A percentile compares a stretch with the other conserved stretches of the same genome.
These are phyloP conservation scores for Corrigiola litoralis DNA, from an alignment of 179 eudicot genomes.

Conservation along the genomic window DNA sequence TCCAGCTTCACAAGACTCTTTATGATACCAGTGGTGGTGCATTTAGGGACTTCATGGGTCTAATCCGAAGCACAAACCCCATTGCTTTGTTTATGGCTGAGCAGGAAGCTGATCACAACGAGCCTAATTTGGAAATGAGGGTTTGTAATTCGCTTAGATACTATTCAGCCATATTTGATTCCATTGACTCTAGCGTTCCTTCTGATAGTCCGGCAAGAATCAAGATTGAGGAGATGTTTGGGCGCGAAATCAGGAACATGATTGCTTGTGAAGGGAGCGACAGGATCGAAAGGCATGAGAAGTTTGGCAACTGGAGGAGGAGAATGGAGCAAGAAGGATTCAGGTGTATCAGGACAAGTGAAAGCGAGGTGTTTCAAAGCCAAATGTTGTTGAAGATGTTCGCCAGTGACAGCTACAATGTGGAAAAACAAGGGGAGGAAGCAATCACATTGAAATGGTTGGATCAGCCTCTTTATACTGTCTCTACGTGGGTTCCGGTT, in stretches of 20 bases:
- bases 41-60: constrained; percentile 63
- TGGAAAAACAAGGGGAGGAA: constrained; percentile 39
- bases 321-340: constrained; percentile 69
- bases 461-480: constrained; percentile 79
- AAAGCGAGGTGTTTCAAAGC: constrained; percentile 61
- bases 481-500: constrained; percentile 63
- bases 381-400: constrained; percentile 81
- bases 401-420: constrained; percentile 38
- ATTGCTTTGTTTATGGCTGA: constrained; percentile 56
- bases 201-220: constrained; percentile 48
- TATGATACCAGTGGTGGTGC: constrained; percentile 54
- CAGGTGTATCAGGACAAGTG: constrained; percentile 37
- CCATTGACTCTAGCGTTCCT: constrained; percentile 52
- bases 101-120: constrained; percentile 74
- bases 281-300: constrained; percentile 76
- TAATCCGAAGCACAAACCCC: constrained; percentile 69
- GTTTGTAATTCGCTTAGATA: constrained; percentile 54
- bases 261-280: constrained; percentile 83
- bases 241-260: constrained; percentile 75
- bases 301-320: constrained; percentile 55
- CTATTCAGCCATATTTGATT: constrained; percentile 79
- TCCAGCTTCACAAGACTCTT: constrained; percentile 78
- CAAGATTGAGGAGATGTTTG: constrained; percentile 80
- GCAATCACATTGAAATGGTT: constrained; percentile 66
- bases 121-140: constrained; percentile 45